phyloP scores from a whole-genome alignment of 495 filamentous ascomycete genomes.

The Aeminium ludgeri region DNA sequence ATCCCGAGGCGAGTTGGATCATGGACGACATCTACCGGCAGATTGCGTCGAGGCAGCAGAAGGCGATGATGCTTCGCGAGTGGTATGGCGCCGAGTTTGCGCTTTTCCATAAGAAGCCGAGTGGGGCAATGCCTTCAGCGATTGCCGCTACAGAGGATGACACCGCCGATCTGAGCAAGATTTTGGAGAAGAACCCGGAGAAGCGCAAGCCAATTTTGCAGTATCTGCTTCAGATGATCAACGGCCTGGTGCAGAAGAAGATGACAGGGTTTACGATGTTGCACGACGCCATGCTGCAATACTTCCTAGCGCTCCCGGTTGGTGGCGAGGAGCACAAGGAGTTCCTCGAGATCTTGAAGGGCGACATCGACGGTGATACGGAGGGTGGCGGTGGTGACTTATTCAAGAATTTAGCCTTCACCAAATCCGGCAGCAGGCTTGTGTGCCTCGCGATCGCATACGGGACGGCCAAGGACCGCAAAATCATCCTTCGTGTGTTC shows the following conservation, averaged over 20 bases:
- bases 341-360: conserved; percentile 78
- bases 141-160: conserved; percentile 23
- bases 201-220: conserved; percentile 77
- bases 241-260: conserved; percentile 85
- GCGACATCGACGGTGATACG: conserved; percentile 35
- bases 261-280: conserved; percentile 88
- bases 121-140: not conserved
- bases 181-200: conserved; percentile 59
- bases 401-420: conserved; percentile 90
- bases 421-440: conserved; percentile 66
- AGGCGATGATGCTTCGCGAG: conserved; percentile 67
- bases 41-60: conserved; percentile 68
- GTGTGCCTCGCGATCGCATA: conserved; percentile 68
- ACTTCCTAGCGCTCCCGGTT: conserved; percentile 61
- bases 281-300: conserved; percentile 95
- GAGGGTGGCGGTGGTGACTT: conserved; percentile 57
- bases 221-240: conserved; percentile 67
- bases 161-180: conserved; percentile 47
- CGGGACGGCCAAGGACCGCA: conserved; percentile 79
- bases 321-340: conserved; percentile 66
- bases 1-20: conserved; percentile 91
- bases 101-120: conserved; percentile 36
- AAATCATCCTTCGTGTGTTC: conserved; percentile 68
- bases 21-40: conserved; percentile 88
- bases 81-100: conserved; percentile 95